Evolutionary conservation across 1,284 basidiomycete genomes (phyloP), one percentile per base, ranked within the genome.

Genomic region (Apiotrichum domesticum): DNA sequence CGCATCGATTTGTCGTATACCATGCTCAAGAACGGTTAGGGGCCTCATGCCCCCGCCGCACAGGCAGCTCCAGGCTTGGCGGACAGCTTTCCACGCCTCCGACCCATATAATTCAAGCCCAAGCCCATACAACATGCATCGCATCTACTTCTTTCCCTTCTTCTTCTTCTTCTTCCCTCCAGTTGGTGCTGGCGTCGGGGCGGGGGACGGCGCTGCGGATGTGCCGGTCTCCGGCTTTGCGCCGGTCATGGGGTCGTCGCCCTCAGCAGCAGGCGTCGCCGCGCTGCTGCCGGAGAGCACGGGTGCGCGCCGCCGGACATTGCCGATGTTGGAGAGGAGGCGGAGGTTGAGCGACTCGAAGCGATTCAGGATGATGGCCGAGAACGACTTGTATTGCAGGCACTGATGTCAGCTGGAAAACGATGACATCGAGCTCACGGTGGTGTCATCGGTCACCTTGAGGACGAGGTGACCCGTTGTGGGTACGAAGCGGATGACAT

Each of bases 351-450:
- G 82, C 4, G 86, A 81, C 76, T 97, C 93, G 77, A 97, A 95
- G 63, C 93, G 86, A 79, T 95, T 94, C 63, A 97, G 84, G 77
- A 91, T 92, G 71, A 94, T 86, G 46, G 89, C 89, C 1, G 90
- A 94, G 66, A 87, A 85, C 1, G 93, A 94, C 74, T 92, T 90
- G 81, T 93, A 97, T 76, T 93, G 95, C 70, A 96, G 80, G 73
- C 90, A 93, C 92, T 95, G 73, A 44, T 46, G 51, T 58, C 43
- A 52, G 54, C 35, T 9, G 9, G 48, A 21, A 29, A 33, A n/a
- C n/a, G n/a, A n/a, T n/a, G n/a, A n/a, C n/a, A n/a, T n/a, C n/a
- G n/a, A 4, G 81, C 87, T 66, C 73, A 93, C 92, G 68, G 85
- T 87, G 41, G 80, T 82, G 75, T 94, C 83, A 76, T 95, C 89